Base-by-base conservation (phyloP, 179 eudicot species). In the Nepenthes alata region DNA sequence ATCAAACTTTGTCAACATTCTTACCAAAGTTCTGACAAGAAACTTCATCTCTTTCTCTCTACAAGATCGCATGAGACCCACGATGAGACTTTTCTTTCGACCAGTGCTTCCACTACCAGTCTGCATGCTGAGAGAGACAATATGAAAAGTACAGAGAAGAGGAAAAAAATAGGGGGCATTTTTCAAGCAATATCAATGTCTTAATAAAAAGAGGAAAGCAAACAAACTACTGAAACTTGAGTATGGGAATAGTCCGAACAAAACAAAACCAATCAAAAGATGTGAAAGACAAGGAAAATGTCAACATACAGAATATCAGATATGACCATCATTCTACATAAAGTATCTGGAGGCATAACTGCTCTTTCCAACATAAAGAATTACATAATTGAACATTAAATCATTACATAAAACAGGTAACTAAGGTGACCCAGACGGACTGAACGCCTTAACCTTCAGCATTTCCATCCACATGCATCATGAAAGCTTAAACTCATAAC, bases 21-120 rank as follows among this genome's bases (percentile, higher is more conserved):
- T 79, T 80, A 94, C 97, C 91, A 94, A 77, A 38, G 96, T 94
- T 78, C 97, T 80, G 67, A 90, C 99, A 57, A 94, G 70, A 70
- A 81, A 94, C 72, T 94, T 94, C 81, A 94, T 94, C 77, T 94
- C 99, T 79, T 75, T 87, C 74, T 90, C 99, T 74, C 96, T 77
- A 70, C 97, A 94, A 69, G 89, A 81, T 72, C 97, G 78, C 94
- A 94, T 76, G 70, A 94, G 90, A 78, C 81, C 72, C 60, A 87
- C 83, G 67, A 90, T 87, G 53, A 94, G 74, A 76, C 77, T 75
- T 78, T 81, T 94, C 87, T 81, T 94, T 71, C 91, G 75, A 47
- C 55, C 66, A 15, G 82, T 84, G 76, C 99, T 87, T 67, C 96
- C 91, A 72, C 75, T 84, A 75, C 99, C 99, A 68, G 86, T 75